These are phyloP conservation scores for Dioscorea cayenensis DNA, from an alignment of 116 monocot genomes.

Conservation along the genomic window DNA sequence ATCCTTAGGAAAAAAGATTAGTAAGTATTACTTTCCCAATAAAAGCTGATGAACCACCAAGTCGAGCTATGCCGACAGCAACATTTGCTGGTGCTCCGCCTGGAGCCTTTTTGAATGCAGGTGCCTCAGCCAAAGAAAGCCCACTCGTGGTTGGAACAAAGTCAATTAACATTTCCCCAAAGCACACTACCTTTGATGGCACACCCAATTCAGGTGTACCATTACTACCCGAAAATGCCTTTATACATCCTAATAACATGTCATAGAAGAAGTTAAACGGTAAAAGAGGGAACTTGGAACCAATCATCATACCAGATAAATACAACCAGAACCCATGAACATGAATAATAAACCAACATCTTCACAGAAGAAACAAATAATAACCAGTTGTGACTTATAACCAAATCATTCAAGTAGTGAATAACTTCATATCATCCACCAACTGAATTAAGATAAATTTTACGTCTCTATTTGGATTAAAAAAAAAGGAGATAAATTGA, in stretches of 20 bases:
- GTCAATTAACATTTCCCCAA: slow-evolving; percentile 96
- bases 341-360: no score
- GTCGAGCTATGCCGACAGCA: slow-evolving; percentile 88
- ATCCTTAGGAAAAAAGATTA: background rate
- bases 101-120: slow-evolving; percentile 94
- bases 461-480: no score
- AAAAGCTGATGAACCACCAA: slow-evolving; percentile 91
- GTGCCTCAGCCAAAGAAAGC: slow-evolving; percentile 69
- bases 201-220: slow-evolving; percentile 14
- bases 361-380: no score
- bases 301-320: no score
- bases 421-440: no score
- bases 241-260: background rate
- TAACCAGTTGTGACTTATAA: no score
- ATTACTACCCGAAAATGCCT: slow-evolving; percentile 28
- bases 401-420: no score
- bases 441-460: no score
- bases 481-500: no score
- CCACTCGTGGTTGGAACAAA: slow-evolving; percentile 94
- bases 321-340: no score
- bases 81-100: slow-evolving; percentile 98
- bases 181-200: slow-evolving; percentile 72
- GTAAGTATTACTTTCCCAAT: slow-evolving; percentile 72
- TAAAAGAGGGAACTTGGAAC: no score
- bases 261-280: no score